Base-by-base conservation (phyloP, 2,329 filamentous ascomycete genomes). In the Colletotrichum paranaense region DNA sequence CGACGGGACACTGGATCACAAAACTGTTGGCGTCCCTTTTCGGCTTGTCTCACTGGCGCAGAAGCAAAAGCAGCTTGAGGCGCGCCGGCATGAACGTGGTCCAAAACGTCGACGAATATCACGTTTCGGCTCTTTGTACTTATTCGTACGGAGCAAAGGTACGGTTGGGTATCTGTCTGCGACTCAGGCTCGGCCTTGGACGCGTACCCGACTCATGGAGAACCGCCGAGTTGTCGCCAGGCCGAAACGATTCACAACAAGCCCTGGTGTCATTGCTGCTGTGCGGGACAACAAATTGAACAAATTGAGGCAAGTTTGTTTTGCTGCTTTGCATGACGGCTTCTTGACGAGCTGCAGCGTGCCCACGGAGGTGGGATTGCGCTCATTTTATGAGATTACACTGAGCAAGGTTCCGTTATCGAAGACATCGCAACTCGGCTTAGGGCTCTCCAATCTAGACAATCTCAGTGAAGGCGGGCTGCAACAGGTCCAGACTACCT, bases 301-400 rank as follows among this genome's bases (percentile, higher is more conserved):
- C 19, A 49, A 22, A 49, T 49, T n/a, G 42, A 49, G 42, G 42
- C 42, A 42, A 55, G 59, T 26, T 59, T 69, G 46, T 14, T 68
- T 59, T 35, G 59, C 42, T 64, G 46, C 9, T 62, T 59, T 35
- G 59, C 42, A 59, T 60, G 28, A 60, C 49, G 32, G 42, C 28
- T 55, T 60, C 42, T 26, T 60, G 59, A 53, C 26, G 32, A 69
- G 58, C 59, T 63, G 66, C 69, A 69, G 69, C 59, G 53, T 64
- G 59, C 65, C 66, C 63, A 28, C 26, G 22, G 57, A 60, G 38
- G 69, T 72, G 69, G 69, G 59, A 72, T 68, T 69, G 53, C 58
- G 59, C 26, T 69, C 66, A 71, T 73, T 32, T 72, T 56, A 67
- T 56, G 56, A 73, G 67, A 71, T 73, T 73, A 38, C 55, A 22